phyloP scores from a whole-genome alignment of 768 basidiomycete species.

The Suillus decipiens region DNA sequence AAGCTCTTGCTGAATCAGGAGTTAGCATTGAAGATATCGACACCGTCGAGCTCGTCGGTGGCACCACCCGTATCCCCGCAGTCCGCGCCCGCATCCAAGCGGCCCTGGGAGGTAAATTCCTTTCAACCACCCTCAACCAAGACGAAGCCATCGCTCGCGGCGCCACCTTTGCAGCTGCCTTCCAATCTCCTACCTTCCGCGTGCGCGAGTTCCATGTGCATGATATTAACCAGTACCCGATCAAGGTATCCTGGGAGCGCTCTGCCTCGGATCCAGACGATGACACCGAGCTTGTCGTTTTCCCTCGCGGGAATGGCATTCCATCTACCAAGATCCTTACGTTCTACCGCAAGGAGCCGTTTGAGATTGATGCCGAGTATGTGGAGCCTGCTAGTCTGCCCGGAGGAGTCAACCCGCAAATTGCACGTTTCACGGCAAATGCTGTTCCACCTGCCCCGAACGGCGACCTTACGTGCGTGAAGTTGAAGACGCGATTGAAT shows the following conservation, averaged over 20 bases:
- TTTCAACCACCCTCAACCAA: slow-evolving; percentile 94
- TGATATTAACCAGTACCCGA: slow-evolving; percentile 85
- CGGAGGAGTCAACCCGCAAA: slow-evolving; percentile 80
- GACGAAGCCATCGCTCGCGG: slow-evolving; percentile 97
- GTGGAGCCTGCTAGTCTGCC: slow-evolving; percentile 73
- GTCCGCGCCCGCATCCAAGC: slow-evolving; percentile 86
- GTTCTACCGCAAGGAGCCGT: slow-evolving; percentile 87
- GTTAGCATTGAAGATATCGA: slow-evolving; percentile 85
- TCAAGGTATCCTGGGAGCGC: slow-evolving; percentile 88
- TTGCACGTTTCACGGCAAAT: slow-evolving; percentile 82
- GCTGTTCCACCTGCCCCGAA: slow-evolving; percentile 65
- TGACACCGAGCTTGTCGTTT: slow-evolving; percentile 90
- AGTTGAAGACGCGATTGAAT: slow-evolving; percentile 90
- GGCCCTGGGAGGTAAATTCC: slow-evolving; percentile 79
- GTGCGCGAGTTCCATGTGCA: slow-evolving; percentile 92
- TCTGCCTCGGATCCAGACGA: slow-evolving; percentile 78
- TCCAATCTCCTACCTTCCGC: slow-evolving; percentile 96
- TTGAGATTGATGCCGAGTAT: slow-evolving; percentile 87
- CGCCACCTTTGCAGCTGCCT: slow-evolving; percentile 95
- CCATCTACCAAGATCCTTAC: slow-evolving; percentile 96
- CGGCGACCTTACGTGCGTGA: slow-evolving; percentile 80
- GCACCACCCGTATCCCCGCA: slow-evolving; percentile 89
- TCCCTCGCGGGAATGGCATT: slow-evolving; percentile 80
- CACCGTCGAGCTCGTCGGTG: slow-evolving; percentile 91
- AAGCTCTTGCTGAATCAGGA: slow-evolving; percentile 79